Conservation (phyloP, 2,329 filamentous ascomycete genomes). For the Emydomyces testavorans region DNA sequence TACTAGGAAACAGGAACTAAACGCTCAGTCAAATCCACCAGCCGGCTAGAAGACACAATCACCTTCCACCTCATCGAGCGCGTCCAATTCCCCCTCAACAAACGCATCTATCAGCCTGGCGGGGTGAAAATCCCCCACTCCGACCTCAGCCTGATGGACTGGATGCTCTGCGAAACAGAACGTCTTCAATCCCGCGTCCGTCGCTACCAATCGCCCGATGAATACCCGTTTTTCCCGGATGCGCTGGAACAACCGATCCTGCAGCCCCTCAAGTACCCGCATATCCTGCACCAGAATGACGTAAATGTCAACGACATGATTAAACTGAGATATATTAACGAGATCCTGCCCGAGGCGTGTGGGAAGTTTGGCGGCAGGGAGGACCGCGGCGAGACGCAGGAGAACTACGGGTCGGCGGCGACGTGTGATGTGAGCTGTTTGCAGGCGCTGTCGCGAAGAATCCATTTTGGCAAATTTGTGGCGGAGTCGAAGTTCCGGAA, state of each 20-base stretch:
- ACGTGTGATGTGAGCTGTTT: constrained; percentile 83
- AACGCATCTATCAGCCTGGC: constrained; percentile 70
- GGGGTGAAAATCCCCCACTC: constrained; percentile 66
- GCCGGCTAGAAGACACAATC: constrained; percentile 93
- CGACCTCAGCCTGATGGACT: constrained; percentile 77
- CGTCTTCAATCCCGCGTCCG: constrained; percentile 83
- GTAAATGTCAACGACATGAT: constrained; percentile 86
- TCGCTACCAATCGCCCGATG: constrained; percentile 90
- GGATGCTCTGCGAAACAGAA: constrained; percentile 84
- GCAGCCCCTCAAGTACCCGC: constrained; percentile 76
- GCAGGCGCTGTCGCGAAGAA: constrained; percentile 77
- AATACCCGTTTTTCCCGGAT: constrained; percentile 91
- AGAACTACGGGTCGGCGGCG: constrained; percentile 90
- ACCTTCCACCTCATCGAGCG: constrained; percentile 94
- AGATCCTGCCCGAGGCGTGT: constrained; percentile 76
- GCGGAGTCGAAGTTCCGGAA: constrained; percentile 89
- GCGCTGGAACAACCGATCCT: constrained; percentile 69
- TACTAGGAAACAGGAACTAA: too few species aligned
- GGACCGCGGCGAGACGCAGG: constrained; percentile 72
- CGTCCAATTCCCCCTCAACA: constrained; percentile 91
- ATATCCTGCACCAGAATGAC: constrained; percentile 73
- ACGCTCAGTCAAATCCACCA: constrained; percentile 39
- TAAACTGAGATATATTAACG: constrained; percentile 69
- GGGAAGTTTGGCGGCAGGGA: constrained; percentile 56
- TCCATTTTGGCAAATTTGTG: constrained; percentile 98